Conservation (phyloP, 2,329 filamentous ascomycete genomes). For the Delphinella strobiligena region DNA sequence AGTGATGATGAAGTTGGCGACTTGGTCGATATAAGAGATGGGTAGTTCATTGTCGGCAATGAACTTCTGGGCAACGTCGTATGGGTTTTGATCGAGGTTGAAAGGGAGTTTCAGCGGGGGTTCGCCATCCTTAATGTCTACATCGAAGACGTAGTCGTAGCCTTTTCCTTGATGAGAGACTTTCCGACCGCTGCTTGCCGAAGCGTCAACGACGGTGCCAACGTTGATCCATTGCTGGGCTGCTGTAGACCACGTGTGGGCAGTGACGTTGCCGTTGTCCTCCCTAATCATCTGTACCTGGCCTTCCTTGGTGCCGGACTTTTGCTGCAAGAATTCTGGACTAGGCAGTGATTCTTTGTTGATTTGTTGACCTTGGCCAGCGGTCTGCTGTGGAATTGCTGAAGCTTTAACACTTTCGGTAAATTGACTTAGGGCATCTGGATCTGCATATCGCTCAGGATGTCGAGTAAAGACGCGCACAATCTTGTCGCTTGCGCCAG, state of each 20-base stretch:
- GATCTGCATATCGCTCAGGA: conserved; percentile 55
- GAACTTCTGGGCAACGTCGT: conserved; percentile 83
- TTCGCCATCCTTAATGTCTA: conserved; percentile 90
- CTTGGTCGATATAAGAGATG: conserved; percentile 76
- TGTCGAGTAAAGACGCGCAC: conserved; percentile 74
- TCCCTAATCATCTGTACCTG: conserved; percentile 89
- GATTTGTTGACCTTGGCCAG: conserved; percentile 51
- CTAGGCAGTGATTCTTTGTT: conserved; percentile 89
- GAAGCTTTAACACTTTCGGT: conserved; percentile 72
- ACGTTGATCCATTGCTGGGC: conserved; percentile 23
- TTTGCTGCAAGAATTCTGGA: conserved; percentile 70
- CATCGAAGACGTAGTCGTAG: conserved; percentile 94
- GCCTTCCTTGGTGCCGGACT: conserved; percentile 86
- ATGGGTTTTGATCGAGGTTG: conserved; percentile 85
- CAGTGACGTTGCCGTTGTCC: conserved; percentile 66
- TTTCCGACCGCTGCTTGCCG: conserved; percentile 59
- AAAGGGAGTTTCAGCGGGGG: conserved; percentile 88
- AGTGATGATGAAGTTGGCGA: conserved; percentile 80
- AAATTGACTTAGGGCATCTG: conserved; percentile 59
- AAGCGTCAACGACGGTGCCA: conserved; percentile 81
- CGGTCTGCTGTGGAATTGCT: conserved; percentile 75
- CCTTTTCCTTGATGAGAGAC: conserved; percentile 65
- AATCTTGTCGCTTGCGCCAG: conserved; percentile 78
- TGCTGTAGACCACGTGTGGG: conserved; percentile 70
- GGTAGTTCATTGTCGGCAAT: conserved; percentile 81